Evolutionary conservation across 768 basidiomycete species (phyloP).

Genomic region (Tephrocybe sp.): DNA sequence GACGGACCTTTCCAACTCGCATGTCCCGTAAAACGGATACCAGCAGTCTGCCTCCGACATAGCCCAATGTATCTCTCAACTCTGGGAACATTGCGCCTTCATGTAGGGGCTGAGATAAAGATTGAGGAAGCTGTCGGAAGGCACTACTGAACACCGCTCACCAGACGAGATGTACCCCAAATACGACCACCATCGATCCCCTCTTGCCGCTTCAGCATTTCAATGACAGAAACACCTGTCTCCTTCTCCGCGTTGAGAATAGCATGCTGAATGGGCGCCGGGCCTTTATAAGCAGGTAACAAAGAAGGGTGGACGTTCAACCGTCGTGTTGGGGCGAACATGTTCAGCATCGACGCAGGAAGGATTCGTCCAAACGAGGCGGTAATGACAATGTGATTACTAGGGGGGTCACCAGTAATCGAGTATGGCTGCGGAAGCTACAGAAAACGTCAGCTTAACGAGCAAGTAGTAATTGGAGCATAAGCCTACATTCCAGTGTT

Average conservation of each 20-base stretch:
- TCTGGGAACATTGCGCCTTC: conserved; percentile 47
- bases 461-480: background rate
- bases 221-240: conserved; percentile 80
- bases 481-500: conserved; percentile 56
- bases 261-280: conserved; percentile 86
- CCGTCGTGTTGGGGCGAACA: conserved; percentile 56
- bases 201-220: conserved; percentile 63
- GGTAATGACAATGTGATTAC: conserved; percentile 67
- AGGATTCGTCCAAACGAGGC: conserved; percentile 92
- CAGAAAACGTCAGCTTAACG: background rate
- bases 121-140: background rate
- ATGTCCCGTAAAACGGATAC: conserved; percentile 69
- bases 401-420: conserved; percentile 22
- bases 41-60: conserved; percentile 64
- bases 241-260: conserved; percentile 62
- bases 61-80: conserved; percentile 58
- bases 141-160: conserved; percentile 31
- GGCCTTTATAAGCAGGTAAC: conserved; percentile 83
- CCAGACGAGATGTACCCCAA: conserved; percentile 54
- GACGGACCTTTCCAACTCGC: conserved; percentile 48
- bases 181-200: conserved; percentile 82
- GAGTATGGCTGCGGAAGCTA: conserved; percentile 40
- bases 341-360: conserved; percentile 52
- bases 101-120: conserved; percentile 65
- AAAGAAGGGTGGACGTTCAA: conserved; percentile 91